These are phyloP conservation scores for Clonostachys solani DNA, from an alignment of 2,329 filamentous ascomycete genomes.

Conservation along the genomic window DNA sequence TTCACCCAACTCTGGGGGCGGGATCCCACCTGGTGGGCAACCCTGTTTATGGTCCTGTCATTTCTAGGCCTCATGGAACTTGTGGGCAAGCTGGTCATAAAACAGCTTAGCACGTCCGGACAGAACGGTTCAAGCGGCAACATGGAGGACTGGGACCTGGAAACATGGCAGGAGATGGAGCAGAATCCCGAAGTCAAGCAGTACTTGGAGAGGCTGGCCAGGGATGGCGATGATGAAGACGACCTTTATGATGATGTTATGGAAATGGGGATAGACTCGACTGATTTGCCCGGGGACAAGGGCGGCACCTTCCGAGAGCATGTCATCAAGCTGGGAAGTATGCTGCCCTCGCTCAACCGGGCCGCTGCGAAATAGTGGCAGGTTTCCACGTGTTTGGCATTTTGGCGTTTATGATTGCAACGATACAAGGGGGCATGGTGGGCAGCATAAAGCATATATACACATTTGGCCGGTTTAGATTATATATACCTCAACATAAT, in stretches of 20 bases:
- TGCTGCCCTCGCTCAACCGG: not conserved
- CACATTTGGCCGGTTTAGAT: no score
- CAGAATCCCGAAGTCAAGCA: conserved; percentile 39
- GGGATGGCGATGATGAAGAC: conserved; percentile 16
- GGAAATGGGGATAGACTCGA: no score
- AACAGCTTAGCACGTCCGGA: conserved; percentile 35
- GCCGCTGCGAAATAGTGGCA: no score
- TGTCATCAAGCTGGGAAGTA: not conserved
- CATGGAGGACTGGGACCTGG: conserved; percentile 25
- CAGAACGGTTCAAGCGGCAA: conserved; percentile 3
- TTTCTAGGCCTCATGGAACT: conserved; percentile 63
- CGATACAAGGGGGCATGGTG: no score
- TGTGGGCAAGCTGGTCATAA: conserved; percentile 45
- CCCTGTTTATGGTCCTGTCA: conserved; percentile 59
- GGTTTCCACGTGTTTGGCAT: no score
- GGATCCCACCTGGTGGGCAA: conserved; percentile 71
- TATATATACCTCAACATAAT: no score
- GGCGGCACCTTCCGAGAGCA: not conserved
- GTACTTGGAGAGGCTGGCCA: conserved; percentile 33
- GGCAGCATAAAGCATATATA: no score
- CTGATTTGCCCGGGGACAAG: no score
- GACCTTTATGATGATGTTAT: conserved; percentile 1
- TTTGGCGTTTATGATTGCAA: no score
- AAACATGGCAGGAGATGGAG: conserved; percentile 56
- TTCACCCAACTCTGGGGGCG: conserved; percentile 64